Conservation (phyloP, 2,329 filamentous ascomycete genomes). For the Clonostachys chloroleuca region DNA sequence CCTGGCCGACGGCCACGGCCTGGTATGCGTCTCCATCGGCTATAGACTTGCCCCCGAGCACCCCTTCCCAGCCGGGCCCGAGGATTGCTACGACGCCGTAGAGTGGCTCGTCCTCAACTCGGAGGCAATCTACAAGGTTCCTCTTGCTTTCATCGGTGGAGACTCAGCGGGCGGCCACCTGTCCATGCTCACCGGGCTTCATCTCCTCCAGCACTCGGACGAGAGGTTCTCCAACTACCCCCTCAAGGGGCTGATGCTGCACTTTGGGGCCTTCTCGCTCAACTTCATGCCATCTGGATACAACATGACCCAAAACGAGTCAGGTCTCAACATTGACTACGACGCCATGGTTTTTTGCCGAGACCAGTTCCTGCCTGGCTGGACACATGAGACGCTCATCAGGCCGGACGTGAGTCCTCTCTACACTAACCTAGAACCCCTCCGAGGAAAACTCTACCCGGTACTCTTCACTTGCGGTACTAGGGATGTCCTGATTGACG, state of each 20-base stretch:
- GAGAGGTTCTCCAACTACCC: neutral
- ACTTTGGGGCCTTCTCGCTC: neutral
- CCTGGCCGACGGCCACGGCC: slow-evolving; percentile 60
- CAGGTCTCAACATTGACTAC: neutral
- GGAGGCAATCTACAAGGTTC: neutral
- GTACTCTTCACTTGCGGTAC: slow-evolving; percentile 9
- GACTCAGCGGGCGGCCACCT: neutral
- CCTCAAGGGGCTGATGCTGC: neutral
- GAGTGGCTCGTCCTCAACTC: slow-evolving; percentile 2
- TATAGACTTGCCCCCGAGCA: slow-evolving; percentile 4
- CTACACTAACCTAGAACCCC: slow-evolving; percentile 2
- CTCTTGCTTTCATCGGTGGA: neutral
- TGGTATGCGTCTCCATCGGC: slow-evolving; percentile 47
- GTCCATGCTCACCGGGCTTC: neutral
- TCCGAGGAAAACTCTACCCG: slow-evolving; percentile 2
- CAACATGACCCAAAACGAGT: neutral
- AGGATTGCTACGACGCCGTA: slow-evolving; percentile 4
- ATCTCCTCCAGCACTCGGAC: neutral
- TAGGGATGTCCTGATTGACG: slow-evolving; percentile 7
- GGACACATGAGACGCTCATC: neutral
- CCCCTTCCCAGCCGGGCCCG: slow-evolving; percentile 1
- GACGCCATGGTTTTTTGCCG: neutral
- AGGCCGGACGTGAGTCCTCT: slow-evolving; percentile 2
- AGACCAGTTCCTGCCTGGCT: neutral
- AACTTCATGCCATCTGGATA: neutral